A percentile compares a stretch with the other conserved stretches of the same genome.
Conservation (phyloP, 1,284 basidiomycete genomes). For the Marasmius sp. region DNA sequence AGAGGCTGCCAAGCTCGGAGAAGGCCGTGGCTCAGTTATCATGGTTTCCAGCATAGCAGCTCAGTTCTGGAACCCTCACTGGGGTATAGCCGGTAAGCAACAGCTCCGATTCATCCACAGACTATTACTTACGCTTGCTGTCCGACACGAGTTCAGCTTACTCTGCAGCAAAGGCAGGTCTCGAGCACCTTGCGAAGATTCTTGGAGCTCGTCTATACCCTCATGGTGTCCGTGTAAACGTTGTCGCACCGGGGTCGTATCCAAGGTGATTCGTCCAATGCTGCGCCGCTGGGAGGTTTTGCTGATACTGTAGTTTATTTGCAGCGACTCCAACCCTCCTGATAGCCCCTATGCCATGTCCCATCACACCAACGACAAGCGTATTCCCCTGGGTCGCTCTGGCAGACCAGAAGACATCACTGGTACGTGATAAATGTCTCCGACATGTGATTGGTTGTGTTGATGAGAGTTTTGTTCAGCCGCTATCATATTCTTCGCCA, state of each 20-base stretch:
- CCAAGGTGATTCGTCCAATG: background rate
- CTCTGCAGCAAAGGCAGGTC: background rate
- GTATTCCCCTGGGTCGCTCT: constrained; percentile 2
- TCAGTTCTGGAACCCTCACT: background rate
- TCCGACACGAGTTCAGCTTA: background rate
- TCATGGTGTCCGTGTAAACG: background rate
- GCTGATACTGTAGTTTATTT: background rate
- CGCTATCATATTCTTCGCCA: constrained; percentile 1
- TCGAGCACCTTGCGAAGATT: constrained; percentile 2
- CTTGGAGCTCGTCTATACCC: background rate
- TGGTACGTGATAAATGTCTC: background rate
- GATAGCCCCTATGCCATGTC: background rate
- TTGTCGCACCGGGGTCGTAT: background rate
- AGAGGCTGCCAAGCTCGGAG: constrained; percentile 4
- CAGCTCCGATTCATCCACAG: no score
- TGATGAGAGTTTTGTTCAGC: background rate
- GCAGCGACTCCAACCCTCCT: constrained; percentile 1
- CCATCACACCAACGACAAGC: background rate
- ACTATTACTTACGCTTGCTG: no score
- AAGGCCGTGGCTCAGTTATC: constrained; percentile 2
- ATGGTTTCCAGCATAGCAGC: constrained; percentile 3
- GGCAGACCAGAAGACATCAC: background rate
- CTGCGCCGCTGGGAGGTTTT: background rate
- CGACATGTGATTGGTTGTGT: background rate
- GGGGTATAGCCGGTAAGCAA: background rate